A percentile compares a stretch with the other conserved stretches of the same genome.
phyloP scores from a whole-genome alignment of 495 filamentous ascomycete species.

The Penicillium turbatum region DNA sequence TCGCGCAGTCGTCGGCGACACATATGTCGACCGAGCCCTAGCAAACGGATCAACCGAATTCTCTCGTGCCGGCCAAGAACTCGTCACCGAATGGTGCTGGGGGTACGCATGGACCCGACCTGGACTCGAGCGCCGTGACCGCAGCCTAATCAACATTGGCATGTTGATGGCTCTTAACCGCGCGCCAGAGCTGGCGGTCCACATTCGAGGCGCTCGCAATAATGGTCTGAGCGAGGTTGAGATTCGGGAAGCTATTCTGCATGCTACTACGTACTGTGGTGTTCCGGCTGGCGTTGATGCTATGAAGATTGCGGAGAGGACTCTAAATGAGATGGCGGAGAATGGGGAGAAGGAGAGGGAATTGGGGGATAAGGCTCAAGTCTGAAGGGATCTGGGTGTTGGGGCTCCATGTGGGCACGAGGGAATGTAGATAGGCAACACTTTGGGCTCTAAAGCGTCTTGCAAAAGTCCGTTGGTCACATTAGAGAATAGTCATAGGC shows the following conservation, averaged over 20 bases:
- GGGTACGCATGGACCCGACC: conserved; percentile 47
- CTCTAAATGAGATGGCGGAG: conserved; percentile 17
- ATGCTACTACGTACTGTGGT: conserved; percentile 42
- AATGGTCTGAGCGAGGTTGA: conserved; percentile 48
- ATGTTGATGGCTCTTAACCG: conserved; percentile 48
- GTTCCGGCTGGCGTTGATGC: conserved; percentile 41
- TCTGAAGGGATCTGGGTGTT: not conserved
- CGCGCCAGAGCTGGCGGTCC: conserved; percentile 44
- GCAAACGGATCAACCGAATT: conserved; percentile 27
- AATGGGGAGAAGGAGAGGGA: conserved; percentile 9
- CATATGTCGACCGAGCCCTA: conserved; percentile 21
- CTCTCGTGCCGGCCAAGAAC: conserved; percentile 35
- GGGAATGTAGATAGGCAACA: not conserved
- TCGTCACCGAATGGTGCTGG: conserved; percentile 46
- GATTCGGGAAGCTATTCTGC: conserved; percentile 49
- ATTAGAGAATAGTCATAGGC: too few species aligned
- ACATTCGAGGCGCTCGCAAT: conserved; percentile 46
- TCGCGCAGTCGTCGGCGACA: conserved; percentile 36
- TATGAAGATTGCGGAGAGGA: conserved; percentile 12
- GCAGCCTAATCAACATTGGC: conserved; percentile 48
- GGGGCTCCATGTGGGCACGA: not conserved
- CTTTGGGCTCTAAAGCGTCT: too few species aligned
- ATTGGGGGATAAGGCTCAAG: not conserved
- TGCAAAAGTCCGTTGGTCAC: too few species aligned
- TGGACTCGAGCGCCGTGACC: conserved; percentile 41